Conservation (phyloP, 192 early-diverging fungal genomes). For the Dissophora globulifera region DNA sequence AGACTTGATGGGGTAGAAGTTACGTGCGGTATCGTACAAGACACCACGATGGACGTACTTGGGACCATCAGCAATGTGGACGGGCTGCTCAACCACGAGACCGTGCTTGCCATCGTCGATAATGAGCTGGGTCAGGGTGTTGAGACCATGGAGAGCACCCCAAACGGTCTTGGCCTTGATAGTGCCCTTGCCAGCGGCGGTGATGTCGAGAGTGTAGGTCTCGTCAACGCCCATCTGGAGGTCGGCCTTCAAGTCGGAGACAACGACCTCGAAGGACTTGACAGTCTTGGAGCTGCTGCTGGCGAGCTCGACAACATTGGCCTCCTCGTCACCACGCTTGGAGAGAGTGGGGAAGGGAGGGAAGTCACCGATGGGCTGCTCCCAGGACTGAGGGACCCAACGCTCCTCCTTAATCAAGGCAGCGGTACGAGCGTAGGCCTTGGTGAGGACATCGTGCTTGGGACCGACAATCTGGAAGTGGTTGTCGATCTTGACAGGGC, state of each 20-base stretch:
- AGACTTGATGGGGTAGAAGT: constrained; percentile 69
- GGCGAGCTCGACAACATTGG: too few relatives aligned
- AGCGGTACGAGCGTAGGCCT: constrained; percentile 61
- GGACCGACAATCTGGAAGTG: constrained; percentile 33
- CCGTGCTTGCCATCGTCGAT: constrained; percentile 52
- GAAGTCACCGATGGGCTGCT: constrained; percentile 36
- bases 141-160: constrained; percentile 78
- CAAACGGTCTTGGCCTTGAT: constrained; percentile 68
- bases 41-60: constrained; percentile 77
- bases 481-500: constrained; percentile 41
- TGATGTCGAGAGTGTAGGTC: constrained; percentile 76
- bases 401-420: constrained; percentile 59
- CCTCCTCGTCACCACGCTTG: constrained; percentile 29
- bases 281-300: constrained; percentile 22
- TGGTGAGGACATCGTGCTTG: constrained; percentile 51
- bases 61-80: constrained; percentile 72
- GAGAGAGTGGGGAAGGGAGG: constrained; percentile 43
- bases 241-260: constrained; percentile 58
- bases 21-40: constrained; percentile 72
- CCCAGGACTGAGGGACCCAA: constrained; percentile 58
- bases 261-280: constrained; percentile 55
- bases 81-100: constrained; percentile 62
- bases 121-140: constrained; percentile 78
- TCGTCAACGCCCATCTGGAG: constrained; percentile 72
- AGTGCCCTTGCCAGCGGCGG: constrained; percentile 58